Percentiles rank a stretch among this genome's conserved stretches.
phyloP scores from a whole-genome alignment of 1,284 basidiomycete genomes.

The Vanrija pseudolonga region DNA sequence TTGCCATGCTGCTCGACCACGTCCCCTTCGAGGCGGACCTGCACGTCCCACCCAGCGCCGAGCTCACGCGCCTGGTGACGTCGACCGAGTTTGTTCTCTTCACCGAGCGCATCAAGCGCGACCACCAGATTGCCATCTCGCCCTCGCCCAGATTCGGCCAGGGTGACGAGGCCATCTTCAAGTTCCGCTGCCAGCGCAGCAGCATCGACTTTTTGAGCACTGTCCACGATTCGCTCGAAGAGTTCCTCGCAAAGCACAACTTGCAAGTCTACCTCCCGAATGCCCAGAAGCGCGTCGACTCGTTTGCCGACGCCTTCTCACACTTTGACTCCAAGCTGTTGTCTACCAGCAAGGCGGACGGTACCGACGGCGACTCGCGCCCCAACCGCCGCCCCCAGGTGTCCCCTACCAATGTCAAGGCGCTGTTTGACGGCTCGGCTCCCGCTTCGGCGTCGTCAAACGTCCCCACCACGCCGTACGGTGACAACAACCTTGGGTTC shows the following conservation, averaged over 20 bases:
- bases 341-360: conserved; percentile 59
- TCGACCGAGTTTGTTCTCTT: conserved; percentile 78
- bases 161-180: conserved; percentile 79
- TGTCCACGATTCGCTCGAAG: conserved; percentile 86
- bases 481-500: conserved; percentile 15
- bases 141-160: conserved; percentile 56
- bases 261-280: conserved; percentile 50
- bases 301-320: conserved; percentile 90
- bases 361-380: conserved; percentile 60
- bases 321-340: conserved; percentile 95
- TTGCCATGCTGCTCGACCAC: conserved; percentile 91
- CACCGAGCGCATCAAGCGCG: conserved; percentile 81
- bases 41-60: conserved; percentile 76
- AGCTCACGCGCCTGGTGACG: conserved; percentile 68
- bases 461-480: conserved; percentile 33
- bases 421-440: conserved; percentile 69
- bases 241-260: conserved; percentile 80
- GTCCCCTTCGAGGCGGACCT: conserved; percentile 97
- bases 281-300: conserved; percentile 61
- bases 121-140: conserved; percentile 83
- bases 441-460: conserved; percentile 67
- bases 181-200: conserved; percentile 89
- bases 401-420: conserved; percentile 88
- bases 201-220: conserved; percentile 88
- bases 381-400: conserved; percentile 73